Conservation (phyloP, 371 early-diverging fungal species). For the Fennellomyces sp. region DNA sequence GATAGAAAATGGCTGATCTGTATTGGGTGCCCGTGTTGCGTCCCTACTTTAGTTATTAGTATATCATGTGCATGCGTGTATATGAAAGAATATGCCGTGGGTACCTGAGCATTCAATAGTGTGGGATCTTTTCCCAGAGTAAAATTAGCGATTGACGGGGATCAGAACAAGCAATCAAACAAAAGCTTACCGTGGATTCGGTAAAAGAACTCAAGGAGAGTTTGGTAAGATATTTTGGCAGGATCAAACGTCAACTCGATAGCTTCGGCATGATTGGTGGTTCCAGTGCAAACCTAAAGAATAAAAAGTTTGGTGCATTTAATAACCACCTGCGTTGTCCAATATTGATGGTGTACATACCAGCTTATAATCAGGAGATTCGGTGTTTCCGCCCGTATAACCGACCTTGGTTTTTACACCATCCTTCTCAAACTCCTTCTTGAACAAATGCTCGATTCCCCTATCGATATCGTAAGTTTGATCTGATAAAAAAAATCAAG, state of each 20-base stretch:
- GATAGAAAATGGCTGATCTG: constrained; percentile 85
- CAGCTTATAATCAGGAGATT: constrained; percentile 61
- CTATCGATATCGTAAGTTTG: constrained; percentile 36
- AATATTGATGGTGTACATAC: constrained; percentile 35
- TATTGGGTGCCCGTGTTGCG: constrained; percentile 71
- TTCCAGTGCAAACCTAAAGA: constrained; percentile 66
- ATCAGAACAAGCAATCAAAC: neutral
- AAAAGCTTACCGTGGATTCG: constrained; percentile 69
- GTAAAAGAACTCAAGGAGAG: constrained; percentile 84
- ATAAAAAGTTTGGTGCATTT: neutral
- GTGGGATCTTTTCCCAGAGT: constrained; percentile 30
- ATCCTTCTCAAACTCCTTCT: constrained; percentile 59
- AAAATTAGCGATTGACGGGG: neutral
- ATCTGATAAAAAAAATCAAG: neutral
- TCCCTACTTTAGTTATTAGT: constrained; percentile 22
- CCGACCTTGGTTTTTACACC: constrained; percentile 75
- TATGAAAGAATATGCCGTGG: neutral
- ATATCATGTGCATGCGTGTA: constrained; percentile 28
- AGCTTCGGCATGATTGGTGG: constrained; percentile 86
- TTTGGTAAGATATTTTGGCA: constrained; percentile 60
- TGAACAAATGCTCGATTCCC: constrained; percentile 87
- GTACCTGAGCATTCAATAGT: constrained; percentile 19
- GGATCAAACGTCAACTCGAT: constrained; percentile 81
- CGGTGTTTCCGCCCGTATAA: constrained; percentile 76
- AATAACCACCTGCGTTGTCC: neutral